Percentiles rank a stretch among this genome's conserved stretches.
Conservation (phyloP, 345 rosid species). For the Citrus hindsii region DNA sequence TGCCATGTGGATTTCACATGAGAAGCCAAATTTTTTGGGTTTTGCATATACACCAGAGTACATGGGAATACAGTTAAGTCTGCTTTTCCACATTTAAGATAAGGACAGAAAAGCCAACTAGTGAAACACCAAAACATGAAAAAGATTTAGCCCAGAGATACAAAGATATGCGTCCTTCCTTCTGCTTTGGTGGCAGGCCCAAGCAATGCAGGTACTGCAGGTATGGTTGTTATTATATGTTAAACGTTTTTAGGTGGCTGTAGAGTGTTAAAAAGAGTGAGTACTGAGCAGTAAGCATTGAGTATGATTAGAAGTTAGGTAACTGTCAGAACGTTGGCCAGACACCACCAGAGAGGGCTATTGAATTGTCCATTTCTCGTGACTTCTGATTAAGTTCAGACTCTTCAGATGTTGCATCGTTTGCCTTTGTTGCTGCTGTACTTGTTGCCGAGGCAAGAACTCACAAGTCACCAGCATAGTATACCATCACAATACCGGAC, state of each 20-base stretch:
- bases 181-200: neutral
- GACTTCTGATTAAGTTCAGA: conserved; percentile 4
- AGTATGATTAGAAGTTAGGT: conserved; percentile 4
- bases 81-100: neutral
- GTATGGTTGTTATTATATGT: neutral
- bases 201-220: neutral
- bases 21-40: neutral
- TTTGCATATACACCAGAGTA: neutral
- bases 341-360: too few species aligned
- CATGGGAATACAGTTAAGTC: neutral
- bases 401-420: conserved; percentile 2
- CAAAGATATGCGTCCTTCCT: neutral
- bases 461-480: too few species aligned
- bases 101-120: neutral
- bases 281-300: neutral
- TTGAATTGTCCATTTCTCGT: conserved; percentile 16
- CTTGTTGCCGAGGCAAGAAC: neutral
- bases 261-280: neutral
- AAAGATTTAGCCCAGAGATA: neutral
- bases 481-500: neutral
- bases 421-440: neutral
- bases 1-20: conserved; percentile 32
- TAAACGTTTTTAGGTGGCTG: neutral
- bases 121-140: neutral
- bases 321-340: conserved; percentile 1